These are phyloP conservation scores for Suillus discolor DNA, from an alignment of 768 basidiomycete species.

Conservation along the genomic window DNA sequence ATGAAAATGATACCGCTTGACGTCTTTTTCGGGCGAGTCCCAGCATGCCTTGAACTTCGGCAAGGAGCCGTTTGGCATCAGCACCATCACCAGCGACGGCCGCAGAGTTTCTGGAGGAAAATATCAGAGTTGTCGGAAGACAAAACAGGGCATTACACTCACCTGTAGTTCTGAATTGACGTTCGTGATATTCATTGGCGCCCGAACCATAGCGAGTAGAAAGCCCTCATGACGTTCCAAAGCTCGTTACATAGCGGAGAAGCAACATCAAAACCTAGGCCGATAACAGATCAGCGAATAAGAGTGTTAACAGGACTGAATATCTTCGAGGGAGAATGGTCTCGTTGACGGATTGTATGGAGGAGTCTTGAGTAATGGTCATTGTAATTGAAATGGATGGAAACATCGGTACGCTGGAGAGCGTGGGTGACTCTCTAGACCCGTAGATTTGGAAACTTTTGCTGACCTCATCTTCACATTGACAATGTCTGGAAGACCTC, in stretches of 20 bases:
- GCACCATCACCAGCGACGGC: not conserved
- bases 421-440: not conserved
- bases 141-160: not conserved
- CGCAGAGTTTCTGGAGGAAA: not conserved
- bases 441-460: not conserved
- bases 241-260: no score
- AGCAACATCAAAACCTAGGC: no score
- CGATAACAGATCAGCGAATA: no score
- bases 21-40: no score
- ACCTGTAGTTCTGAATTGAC: no score
- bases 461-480: not conserved
- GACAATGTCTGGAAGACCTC: slow-evolving; percentile 48
- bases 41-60: no score
- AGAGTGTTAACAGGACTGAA: not conserved
- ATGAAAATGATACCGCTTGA: no score
- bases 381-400: not conserved
- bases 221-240: no score
- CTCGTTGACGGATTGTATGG: slow-evolving; percentile 32
- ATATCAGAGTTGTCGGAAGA: not conserved
- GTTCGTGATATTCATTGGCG: no score
- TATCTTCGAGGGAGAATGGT: slow-evolving; percentile 50
- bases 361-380: slow-evolving; percentile 6
- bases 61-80: no score
- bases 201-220: no score
- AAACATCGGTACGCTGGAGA: not conserved